Conservation (phyloP, 106 monocot genomes). For the Chionographis japonica region DNA sequence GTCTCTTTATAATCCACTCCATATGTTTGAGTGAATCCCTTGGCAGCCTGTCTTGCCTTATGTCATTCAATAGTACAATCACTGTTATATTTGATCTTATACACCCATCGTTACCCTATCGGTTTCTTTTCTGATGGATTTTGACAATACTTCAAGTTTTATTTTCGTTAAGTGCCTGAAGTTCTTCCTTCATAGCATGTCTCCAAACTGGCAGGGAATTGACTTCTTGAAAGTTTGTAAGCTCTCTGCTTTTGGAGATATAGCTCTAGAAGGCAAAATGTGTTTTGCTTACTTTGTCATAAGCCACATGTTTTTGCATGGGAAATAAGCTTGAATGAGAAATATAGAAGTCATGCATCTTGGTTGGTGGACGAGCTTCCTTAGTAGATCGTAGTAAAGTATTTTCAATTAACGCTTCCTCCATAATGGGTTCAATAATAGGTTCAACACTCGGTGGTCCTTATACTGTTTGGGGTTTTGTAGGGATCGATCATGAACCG, state of each 20-base stretch:
- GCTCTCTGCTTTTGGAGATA: background rate
- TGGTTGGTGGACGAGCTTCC: background rate
- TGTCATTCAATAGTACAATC: background rate
- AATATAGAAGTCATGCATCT: background rate
- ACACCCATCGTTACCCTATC: background rate
- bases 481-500: too few species aligned
- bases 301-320: background rate
- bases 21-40: background rate
- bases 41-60: background rate
- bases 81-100: background rate
- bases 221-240: background rate
- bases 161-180: background rate
- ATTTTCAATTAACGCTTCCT: too few species aligned
- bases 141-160: background rate
- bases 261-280: background rate
- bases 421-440: too few species aligned
- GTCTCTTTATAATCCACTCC: too few species aligned
- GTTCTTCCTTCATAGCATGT: constrained; percentile 1
- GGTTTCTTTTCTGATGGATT: background rate
- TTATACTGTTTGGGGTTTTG: too few species aligned
- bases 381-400: background rate
- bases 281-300: background rate
- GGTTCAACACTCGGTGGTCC: too few species aligned
- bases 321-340: background rate
- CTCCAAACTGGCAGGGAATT: background rate